phyloP scores from a whole-genome alignment of 2,329 filamentous ascomycete species.

The Curvularia verruculosa region DNA sequence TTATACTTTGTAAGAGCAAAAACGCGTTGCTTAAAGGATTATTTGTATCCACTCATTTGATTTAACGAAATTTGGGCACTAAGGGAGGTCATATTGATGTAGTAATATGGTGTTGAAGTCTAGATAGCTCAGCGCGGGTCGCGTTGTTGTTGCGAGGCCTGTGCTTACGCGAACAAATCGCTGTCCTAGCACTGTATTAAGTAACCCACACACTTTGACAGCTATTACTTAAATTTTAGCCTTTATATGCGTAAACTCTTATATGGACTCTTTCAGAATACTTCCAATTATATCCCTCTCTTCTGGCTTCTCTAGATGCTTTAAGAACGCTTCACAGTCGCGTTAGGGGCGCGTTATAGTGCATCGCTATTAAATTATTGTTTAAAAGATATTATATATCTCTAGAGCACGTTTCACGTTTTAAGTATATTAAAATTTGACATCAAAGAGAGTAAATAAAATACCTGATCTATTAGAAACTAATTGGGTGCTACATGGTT shows the following conservation, averaged over 20 bases:
- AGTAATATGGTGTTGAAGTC: neutral
- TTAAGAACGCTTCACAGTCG: neutral
- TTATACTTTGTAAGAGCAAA: constrained; percentile 1
- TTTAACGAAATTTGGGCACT: neutral
- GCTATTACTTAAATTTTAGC: neutral
- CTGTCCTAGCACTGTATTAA: neutral
- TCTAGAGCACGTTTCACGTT: too few species aligned
- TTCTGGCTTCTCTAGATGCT: neutral
- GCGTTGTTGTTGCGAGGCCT: neutral
- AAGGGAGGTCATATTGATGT: neutral
- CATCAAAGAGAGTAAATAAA: too few species aligned
- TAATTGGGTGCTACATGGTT: too few species aligned
- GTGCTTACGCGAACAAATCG: neutral
- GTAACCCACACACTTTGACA: too few species aligned
- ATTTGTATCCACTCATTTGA: neutral
- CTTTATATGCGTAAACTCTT: neutral
- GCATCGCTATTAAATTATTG: neutral
- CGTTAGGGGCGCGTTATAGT: neutral
- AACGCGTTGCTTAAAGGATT: constrained; percentile 2
- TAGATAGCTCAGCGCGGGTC: neutral
- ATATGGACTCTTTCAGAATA: neutral
- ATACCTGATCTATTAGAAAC: too few species aligned
- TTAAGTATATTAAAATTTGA: too few species aligned
- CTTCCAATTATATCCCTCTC: neutral
- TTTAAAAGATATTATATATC: neutral